phyloP scores from a whole-genome alignment of 306 rosid species.

The Mimosa bimucronata region DNA sequence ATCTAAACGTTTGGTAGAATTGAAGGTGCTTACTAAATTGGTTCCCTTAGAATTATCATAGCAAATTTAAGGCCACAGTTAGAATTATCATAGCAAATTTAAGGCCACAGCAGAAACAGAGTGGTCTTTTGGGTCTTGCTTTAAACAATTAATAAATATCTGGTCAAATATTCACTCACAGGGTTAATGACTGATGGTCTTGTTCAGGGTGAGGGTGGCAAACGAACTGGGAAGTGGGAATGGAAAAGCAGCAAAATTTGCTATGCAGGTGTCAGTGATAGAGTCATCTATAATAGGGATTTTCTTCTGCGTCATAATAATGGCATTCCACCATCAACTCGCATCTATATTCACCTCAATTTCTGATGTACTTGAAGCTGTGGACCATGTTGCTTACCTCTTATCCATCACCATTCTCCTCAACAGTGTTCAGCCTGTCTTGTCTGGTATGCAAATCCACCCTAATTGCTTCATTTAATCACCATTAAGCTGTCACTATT shows the following conservation, averaged over 20 bases:
- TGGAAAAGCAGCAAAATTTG: neutral
- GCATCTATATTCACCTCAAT: neutral
- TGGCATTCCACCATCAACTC: neutral
- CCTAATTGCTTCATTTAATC: no score
- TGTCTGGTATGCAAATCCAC: neutral
- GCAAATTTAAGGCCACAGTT: neutral
- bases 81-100: no score
- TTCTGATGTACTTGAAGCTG: neutral
- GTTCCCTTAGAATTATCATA: no score
- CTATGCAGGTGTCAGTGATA: neutral
- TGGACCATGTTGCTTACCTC: neutral
- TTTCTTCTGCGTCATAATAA: neutral
- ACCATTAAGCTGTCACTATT: no score
- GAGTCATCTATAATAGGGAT: neutral
- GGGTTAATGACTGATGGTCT: no score
- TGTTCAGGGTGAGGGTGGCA: neutral
- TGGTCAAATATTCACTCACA: no score
- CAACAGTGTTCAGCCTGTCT: neutral
- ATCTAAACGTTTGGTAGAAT: no score
- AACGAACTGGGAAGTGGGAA: conserved; percentile 2
- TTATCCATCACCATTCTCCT: neutral
- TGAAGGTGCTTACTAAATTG: no score
- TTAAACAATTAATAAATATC: no score
- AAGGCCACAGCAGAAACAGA: neutral
- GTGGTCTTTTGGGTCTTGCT: no score